Base-by-base conservation (phyloP, 2,329 filamentous ascomycete genomes). In the Chrysosphaeria jannelii region DNA sequence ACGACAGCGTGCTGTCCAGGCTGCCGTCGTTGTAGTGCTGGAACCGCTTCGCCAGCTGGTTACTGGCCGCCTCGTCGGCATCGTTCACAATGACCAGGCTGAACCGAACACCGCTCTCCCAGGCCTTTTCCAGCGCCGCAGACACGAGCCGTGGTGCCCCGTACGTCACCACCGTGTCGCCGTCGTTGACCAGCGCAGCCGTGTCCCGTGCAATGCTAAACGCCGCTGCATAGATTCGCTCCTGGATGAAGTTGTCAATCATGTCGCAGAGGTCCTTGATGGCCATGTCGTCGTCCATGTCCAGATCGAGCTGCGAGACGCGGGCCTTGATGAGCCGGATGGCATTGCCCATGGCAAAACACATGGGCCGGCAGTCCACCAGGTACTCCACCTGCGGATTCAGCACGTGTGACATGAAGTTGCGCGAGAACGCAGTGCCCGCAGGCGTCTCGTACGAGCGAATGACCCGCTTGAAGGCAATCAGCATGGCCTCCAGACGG, bases 361-460 rank as follows among this genome's bases (percentile, higher is more conserved):
- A 88, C 46, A 97, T 72, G 16, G 85, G 79, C n/a, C 85, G 67
- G 39, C 79, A 91, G 33, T 76, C 76, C 29, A 75, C 74, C 29
- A 97, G 58, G 39, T 88, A 91, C 32, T 88, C 78, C 38, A 97
- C 91, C 45, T 97, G 85, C 18, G 79, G 75, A 37, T 78, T 85
- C 28, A 97, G 63, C 31, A 76, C 66, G 43, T 93, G 76, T 8
- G 74, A 71, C 15, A 76, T 85, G 35, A 97, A 66, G 48, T 97
- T 79, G 16, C 85, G 68, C 11, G 78, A 71, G 20, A 97, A 59
- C 19, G 78, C 79, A 27, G 68, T 78, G 19, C 71, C 70, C 13
- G 65, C 53, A 5, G 85, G 85, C 2, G 81, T 93, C 22, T 64
- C 71, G 44, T 97, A 97, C n/a, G 74, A 67, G 37, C 75, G 62